These are phyloP conservation scores for Starmerella scarabaei DNA, from an alignment of 805 yeast genomes.

Conservation along the genomic window DNA sequence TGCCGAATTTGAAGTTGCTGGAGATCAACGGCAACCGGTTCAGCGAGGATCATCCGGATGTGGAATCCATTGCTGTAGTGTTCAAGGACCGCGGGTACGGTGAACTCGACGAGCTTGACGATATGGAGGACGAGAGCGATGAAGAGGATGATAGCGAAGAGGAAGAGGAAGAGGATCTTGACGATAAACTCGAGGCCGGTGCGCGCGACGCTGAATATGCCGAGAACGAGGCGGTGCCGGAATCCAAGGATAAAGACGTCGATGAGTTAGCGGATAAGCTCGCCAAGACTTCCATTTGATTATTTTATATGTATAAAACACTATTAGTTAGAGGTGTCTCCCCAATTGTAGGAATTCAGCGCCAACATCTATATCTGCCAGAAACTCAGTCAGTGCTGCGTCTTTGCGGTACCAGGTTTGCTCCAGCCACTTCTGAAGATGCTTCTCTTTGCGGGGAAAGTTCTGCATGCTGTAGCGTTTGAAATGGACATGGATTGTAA, in stretches of 20 bases:
- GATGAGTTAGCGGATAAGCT: slow-evolving; percentile 48
- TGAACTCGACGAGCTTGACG: slow-evolving; percentile 85
- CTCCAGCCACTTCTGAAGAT: slow-evolving; percentile 58
- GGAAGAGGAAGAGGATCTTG: slow-evolving; percentile 45
- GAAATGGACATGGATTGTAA: slow-evolving; percentile 17
- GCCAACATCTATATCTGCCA: background rate
- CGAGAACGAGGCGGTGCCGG: slow-evolving; percentile 32
- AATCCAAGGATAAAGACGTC: slow-evolving; percentile 32
- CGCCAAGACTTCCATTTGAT: slow-evolving; percentile 29
- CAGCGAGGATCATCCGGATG: slow-evolving; percentile 67
- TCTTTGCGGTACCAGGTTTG: slow-evolving; percentile 62
- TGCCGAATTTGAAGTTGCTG: slow-evolving; percentile 49
- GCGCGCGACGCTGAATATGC: slow-evolving; percentile 33
- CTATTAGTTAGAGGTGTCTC: no score
- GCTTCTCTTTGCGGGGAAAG: slow-evolving; percentile 18
- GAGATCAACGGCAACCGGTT: slow-evolving; percentile 92
- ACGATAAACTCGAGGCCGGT: slow-evolving; percentile 36
- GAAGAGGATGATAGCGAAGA: slow-evolving; percentile 48
- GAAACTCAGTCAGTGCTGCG: slow-evolving; percentile 1
- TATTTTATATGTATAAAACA: background rate
- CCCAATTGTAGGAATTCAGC: background rate
- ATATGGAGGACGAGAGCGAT: slow-evolving; percentile 70
- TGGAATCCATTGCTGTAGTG: slow-evolving; percentile 46
- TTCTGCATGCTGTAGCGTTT: slow-evolving; percentile 5
- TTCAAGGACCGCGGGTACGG: slow-evolving; percentile 67